Conservation (phyloP, 306 rosid genomes). For the Malus sylvestris region DNA sequence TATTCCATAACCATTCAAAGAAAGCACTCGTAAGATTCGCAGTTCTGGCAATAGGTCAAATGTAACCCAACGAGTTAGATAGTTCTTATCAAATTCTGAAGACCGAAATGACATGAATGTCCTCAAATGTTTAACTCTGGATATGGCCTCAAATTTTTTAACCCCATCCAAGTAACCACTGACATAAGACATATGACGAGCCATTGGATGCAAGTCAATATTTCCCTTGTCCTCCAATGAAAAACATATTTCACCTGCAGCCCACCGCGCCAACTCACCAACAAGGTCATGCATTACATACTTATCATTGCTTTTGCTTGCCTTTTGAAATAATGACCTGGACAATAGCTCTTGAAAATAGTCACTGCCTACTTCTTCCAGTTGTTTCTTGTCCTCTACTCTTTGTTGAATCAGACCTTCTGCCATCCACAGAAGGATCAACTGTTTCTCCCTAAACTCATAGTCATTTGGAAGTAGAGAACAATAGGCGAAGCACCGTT, state of each 20-base stretch:
- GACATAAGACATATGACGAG: conserved; percentile 18
- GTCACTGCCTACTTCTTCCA: conserved; percentile 17
- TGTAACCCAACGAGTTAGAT: not conserved
- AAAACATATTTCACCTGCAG: not conserved
- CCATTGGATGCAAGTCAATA: too few species aligned
- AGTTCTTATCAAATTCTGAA: too few species aligned
- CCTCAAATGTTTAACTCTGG: not conserved
- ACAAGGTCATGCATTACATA: conserved; percentile 40
- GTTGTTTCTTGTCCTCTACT: not conserved
- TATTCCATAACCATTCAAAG: not conserved
- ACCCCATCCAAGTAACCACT: not conserved
- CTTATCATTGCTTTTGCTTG: not conserved
- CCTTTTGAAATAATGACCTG: conserved; percentile 23
- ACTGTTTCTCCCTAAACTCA: not conserved
- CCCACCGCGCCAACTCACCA: conserved; percentile 25
- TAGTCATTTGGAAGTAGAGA: conserved; percentile 22
- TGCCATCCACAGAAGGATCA: conserved; percentile 32
- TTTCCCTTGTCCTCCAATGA: not conserved
- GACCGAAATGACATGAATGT: not conserved
- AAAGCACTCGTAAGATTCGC: conserved; percentile 17
- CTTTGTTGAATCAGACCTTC: conserved; percentile 9
- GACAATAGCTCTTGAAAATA: conserved; percentile 13
- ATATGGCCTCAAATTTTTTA: not conserved
- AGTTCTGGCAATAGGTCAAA: not conserved
- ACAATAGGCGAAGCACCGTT: conserved; percentile 33